Base-by-base conservation (phyloP, 2,329 filamentous ascomycete genomes). In the Phialocephala sp. region DNA sequence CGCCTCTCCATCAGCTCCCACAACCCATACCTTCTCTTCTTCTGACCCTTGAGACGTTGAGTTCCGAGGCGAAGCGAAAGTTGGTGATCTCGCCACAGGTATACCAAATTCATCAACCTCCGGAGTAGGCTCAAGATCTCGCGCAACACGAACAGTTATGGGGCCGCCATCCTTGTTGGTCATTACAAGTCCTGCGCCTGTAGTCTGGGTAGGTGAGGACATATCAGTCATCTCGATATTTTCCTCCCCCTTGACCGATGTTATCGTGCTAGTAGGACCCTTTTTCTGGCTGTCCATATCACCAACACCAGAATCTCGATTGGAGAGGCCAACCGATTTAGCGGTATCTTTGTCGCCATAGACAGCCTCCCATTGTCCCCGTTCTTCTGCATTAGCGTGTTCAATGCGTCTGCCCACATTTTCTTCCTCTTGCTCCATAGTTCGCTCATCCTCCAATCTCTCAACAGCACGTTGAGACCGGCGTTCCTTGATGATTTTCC, bases 401-500 rank as follows among this genome's bases (percentile, higher is more conserved):
- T 92, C 87, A 14, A 93, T 79, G 62, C 87, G 84, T 61, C 87
- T 85, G 3, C 92, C 93, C 2, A 90, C 83, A 47, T 87, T 87
- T 63, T 89, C 87, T 74, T 97, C 92, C 68, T 90, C 86, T 59
- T 81, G 81, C 60, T 89, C 84, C 64, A 88, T 78, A 63, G 85
- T 83, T 77, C 81, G 74, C 60, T 84, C 80, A 22, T 80, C 82
- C 72, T 84, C 81, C n/a, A 80, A 81, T 60, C 78, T 77, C 63
- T 82, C 82, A 18, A 80, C 80, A 0, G 82, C 85, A 72, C 80
- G 85, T 78, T 82, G 81, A 71, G 83, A 81, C 59, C 86, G 83
- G 55, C 83, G 83, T 66, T 89, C 84, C 72, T 88, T 87, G 66
- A 97, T 87, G 8, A 97, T 82, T 68, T 88, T 92, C 93, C 93